phyloP scores from a whole-genome alignment of 1,284 basidiomycete species.

The Fomitopsis schrenkii region DNA sequence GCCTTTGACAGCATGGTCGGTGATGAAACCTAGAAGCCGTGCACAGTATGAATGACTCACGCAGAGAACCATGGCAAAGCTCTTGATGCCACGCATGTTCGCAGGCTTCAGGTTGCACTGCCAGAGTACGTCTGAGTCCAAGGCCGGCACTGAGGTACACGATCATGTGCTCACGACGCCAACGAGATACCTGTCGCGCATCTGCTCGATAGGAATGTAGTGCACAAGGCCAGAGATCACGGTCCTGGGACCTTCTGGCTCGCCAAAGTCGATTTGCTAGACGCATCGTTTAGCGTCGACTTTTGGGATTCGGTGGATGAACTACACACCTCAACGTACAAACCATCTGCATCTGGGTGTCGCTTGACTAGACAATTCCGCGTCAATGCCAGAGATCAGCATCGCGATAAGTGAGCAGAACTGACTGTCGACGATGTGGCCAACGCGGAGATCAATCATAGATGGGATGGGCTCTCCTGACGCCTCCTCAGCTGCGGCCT shows the following conservation, averaged over 20 bases:
- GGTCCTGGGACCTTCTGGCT: conserved; percentile 88
- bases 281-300: conserved; percentile 6
- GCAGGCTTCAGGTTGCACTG: conserved; percentile 95
- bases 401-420: conserved; percentile 6
- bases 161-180: conserved; percentile 61
- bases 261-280: conserved; percentile 92
- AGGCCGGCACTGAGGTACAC: background rate
- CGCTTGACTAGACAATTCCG: conserved; percentile 62
- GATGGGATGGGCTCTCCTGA: conserved; percentile 80
- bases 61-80: conserved; percentile 94
- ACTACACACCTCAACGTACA: conserved; percentile 79
- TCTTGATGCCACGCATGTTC: conserved; percentile 94
- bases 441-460: conserved; percentile 93
- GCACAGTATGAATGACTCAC: conserved; percentile 38
- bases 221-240: conserved; percentile 94
- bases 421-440: conserved; percentile 85
- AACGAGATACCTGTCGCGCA: conserved; percentile 82
- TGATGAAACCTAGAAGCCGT: background rate
- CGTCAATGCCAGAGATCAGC: background rate
- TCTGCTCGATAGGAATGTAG: conserved; percentile 91
- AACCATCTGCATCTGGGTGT: conserved; percentile 91
- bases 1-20: conserved; percentile 48
- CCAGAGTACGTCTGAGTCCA: conserved; percentile 2
- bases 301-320: background rate
- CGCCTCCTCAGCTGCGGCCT: conserved; percentile 48